Conservation (phyloP, 768 basidiomycete genomes). For the Trametes sanguinea region DNA sequence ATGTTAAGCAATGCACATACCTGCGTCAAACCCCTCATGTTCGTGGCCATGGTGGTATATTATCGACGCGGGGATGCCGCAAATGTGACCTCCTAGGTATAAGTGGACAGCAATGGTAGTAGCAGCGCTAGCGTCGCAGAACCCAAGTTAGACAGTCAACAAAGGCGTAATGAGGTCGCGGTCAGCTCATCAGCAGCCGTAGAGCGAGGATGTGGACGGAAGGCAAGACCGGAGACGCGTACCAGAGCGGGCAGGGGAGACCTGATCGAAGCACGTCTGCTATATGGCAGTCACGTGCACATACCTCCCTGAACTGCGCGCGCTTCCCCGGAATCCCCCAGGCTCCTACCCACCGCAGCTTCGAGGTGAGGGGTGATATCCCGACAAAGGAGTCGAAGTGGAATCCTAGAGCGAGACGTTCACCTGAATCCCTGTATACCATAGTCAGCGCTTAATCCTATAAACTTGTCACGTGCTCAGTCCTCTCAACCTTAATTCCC, state of each 20-base stretch:
- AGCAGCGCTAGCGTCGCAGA: neutral
- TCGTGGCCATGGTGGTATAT: slow-evolving; percentile 69
- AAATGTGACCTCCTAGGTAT: neutral
- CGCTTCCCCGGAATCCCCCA: neutral
- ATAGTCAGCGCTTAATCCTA: no score
- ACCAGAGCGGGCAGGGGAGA: neutral
- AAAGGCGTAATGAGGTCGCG: neutral
- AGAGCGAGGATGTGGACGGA: neutral
- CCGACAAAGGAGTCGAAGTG: no score
- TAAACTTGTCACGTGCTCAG: no score
- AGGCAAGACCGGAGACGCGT: neutral
- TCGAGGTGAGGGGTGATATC: no score
- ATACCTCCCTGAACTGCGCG: neutral
- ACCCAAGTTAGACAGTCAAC: neutral
- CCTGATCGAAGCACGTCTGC: slow-evolving; percentile 3
- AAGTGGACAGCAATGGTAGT: neutral
- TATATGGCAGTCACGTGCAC: slow-evolving; percentile 3
- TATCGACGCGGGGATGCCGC: slow-evolving; percentile 9
- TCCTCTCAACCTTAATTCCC: no score
- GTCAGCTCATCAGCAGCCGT: slow-evolving; percentile 14
- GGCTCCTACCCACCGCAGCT: no score
- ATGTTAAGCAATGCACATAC: slow-evolving; percentile 42
- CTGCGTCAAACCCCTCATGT: slow-evolving; percentile 92
- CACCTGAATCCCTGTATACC: no score
- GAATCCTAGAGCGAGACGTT: no score